phyloP scores from a whole-genome alignment of 75 land plant genomes.

The Picea glauca region DNA sequence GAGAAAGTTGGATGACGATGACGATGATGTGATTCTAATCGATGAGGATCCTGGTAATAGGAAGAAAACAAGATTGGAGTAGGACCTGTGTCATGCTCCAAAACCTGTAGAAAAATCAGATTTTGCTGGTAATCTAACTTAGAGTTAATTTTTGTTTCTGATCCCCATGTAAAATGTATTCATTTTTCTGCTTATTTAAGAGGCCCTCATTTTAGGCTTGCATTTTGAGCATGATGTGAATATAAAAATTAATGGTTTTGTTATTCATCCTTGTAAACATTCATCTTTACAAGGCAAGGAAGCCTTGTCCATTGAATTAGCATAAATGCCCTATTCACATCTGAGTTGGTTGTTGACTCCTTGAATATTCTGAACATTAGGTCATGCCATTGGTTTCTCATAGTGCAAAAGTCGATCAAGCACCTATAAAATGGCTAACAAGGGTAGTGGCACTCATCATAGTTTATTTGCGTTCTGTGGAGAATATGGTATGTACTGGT shows the following conservation, averaged over 20 bases:
- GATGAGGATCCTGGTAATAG: conserved; percentile 33
- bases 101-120: conserved; percentile 1
- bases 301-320: conserved; percentile 2
- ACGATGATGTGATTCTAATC: conserved; percentile 36
- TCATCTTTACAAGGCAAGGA: background rate
- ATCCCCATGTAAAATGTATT: background rate
- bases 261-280: background rate
- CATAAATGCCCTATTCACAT: background rate
- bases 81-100: background rate
- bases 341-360: background rate
- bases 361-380: background rate
- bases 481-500: background rate
- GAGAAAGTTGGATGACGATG: conserved; percentile 30
- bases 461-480: background rate
- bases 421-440: background rate
- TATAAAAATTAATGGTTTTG: background rate
- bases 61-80: conserved; percentile 21
- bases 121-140: background rate
- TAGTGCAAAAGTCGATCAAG: background rate
- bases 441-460: background rate
- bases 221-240: background rate
- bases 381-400: background rate
- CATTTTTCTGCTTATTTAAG: background rate
- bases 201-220: conserved; percentile 2
- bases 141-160: background rate